A percentile compares a stretch with the other conserved stretches of the same genome.
Evolutionary conservation across 352 stramenopile genomes (phyloP).

Genomic region (Thraustochytrium sp.): DNA sequence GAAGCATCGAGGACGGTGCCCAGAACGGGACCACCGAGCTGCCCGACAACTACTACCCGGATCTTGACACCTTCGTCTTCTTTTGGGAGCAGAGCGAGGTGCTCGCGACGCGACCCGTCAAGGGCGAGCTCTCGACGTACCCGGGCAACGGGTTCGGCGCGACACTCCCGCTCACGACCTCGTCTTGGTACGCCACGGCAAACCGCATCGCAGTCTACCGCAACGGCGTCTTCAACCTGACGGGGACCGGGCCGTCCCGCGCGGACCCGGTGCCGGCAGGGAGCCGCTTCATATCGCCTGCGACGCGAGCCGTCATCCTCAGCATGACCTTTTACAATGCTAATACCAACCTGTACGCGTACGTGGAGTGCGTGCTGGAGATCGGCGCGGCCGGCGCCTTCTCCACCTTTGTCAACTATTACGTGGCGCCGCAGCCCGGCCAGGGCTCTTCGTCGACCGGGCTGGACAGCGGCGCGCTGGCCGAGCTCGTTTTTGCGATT

Average conservation of each 20-base stretch:
- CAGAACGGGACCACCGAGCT: neutral
- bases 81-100: constrained; percentile 8
- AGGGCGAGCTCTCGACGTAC: neutral
- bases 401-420: constrained; percentile 11
- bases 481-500: neutral
- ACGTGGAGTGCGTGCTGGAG: neutral
- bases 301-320: neutral
- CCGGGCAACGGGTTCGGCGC: constrained; percentile 14
- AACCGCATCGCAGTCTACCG: neutral
- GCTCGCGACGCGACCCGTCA: neutral
- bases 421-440: neutral
- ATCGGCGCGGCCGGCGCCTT: neutral
- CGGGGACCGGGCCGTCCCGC: neutral
- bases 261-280: too few relatives aligned
- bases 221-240: neutral
- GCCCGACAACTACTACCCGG: neutral
- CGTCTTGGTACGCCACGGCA: neutral
- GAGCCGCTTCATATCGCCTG: neutral
- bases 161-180: neutral
- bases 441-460: neutral
- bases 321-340: constrained; percentile 29
- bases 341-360: constrained; percentile 25
- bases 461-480: neutral
- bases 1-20: too few relatives aligned
- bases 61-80: neutral